These are phyloP conservation scores for Mycena crocata DNA, from an alignment of 768 basidiomycete species.

Conservation along the genomic window DNA sequence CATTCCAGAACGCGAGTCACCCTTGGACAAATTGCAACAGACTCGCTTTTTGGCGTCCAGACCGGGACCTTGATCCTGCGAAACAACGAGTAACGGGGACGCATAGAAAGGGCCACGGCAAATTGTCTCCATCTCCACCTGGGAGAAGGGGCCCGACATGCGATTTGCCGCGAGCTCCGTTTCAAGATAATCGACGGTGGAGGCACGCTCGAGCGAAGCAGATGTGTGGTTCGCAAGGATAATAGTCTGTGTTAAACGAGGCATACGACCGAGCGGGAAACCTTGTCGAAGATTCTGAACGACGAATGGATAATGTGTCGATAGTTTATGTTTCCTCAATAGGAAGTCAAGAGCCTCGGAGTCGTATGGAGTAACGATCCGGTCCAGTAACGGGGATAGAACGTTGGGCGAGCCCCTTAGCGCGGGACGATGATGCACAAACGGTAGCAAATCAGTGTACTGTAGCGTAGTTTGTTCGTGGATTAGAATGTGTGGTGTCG, in stretches of 20 bases:
- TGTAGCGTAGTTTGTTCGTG: background rate
- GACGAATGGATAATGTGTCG: slow-evolving; percentile 42
- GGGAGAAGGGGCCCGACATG: slow-evolving; percentile 37
- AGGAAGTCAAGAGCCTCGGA: slow-evolving; percentile 14
- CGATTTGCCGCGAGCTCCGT: slow-evolving; percentile 21
- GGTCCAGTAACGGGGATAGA: background rate
- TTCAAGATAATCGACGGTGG: slow-evolving; percentile 29
- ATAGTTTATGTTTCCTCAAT: slow-evolving; percentile 38
- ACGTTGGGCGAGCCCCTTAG: background rate
- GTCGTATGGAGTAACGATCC: background rate
- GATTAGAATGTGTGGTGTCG: background rate
- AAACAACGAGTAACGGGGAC: slow-evolving; percentile 37
- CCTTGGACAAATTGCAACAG: slow-evolving; percentile 35
- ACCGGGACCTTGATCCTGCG: slow-evolving; percentile 25
- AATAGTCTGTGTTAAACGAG: slow-evolving; percentile 15
- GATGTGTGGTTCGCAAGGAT: slow-evolving; percentile 33
- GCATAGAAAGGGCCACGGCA: slow-evolving; percentile 44
- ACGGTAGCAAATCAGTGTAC: background rate
- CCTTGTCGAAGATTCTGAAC: slow-evolving; percentile 42
- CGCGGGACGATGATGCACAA: background rate
- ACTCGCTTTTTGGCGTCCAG: slow-evolving; percentile 29
- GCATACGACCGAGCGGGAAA: slow-evolving; percentile 49
- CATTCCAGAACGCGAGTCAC: background rate
- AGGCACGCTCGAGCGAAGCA: slow-evolving; percentile 1
- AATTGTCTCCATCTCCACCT: slow-evolving; percentile 32